Evolutionary conservation across 2,329 filamentous ascomycete species (phyloP).

Genomic region (Colletotrichum kahawae): DNA sequence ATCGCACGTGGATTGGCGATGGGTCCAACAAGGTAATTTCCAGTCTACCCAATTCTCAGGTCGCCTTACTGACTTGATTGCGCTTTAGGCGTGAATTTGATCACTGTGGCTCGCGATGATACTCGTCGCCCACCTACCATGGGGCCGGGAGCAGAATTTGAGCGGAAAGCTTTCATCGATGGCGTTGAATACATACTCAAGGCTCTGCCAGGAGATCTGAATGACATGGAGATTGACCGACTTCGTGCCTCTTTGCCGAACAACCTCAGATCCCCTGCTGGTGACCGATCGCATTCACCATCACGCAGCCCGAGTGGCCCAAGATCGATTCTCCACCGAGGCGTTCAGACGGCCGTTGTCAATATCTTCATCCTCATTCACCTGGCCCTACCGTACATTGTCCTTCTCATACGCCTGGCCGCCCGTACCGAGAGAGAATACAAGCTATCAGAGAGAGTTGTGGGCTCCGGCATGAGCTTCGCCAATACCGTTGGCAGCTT

Average conservation of each 20-base stretch:
- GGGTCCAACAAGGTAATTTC: conserved; percentile 35
- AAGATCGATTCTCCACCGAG: conserved; percentile 61
- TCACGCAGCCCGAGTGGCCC: conserved; percentile 12
- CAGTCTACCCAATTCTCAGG: background rate
- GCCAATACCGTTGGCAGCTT: conserved; percentile 59
- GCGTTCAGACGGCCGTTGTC: conserved; percentile 61
- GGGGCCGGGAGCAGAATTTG: conserved; percentile 31
- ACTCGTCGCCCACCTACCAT: background rate
- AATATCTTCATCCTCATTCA: conserved; percentile 64
- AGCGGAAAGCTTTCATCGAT: conserved; percentile 68
- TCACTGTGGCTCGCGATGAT: conserved; percentile 17
- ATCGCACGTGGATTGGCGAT: conserved; percentile 33
- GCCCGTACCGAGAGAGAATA: conserved; percentile 71
- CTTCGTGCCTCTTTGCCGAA: conserved; percentile 57
- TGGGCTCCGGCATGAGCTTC: conserved; percentile 55
- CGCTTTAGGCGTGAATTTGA: conserved; percentile 11
- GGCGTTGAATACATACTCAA: conserved; percentile 68
- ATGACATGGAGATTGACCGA: conserved; percentile 55
- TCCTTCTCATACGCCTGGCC: conserved; percentile 55
- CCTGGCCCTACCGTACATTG: conserved; percentile 65
- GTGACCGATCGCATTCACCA: conserved; percentile 31
- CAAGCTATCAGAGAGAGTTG: conserved; percentile 64
- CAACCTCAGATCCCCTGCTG: conserved; percentile 22
- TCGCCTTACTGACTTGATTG: background rate
- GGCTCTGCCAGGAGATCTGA: conserved; percentile 64